Base-by-base conservation (phyloP, 164 flowering plant species). In the Macadamia tetraphylla region DNA sequence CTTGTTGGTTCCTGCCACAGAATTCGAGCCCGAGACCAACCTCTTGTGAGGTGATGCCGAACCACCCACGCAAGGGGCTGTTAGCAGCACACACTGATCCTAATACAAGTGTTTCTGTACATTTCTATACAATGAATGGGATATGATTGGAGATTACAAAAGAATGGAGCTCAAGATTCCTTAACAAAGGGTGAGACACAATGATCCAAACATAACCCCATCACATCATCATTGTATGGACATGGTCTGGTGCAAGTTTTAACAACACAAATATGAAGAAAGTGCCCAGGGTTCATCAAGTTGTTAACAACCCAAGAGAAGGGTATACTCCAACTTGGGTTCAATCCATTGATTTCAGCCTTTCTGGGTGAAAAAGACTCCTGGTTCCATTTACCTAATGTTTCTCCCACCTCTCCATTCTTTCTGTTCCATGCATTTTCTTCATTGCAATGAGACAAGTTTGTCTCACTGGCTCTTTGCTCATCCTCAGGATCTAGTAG, bases 271-370 rank as follows among this genome's bases (percentile, higher is more conserved):
- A 95, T 81, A 72, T 95, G 98, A 72, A 94, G 92, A 74, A 81
- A 92, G 77, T 86, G 74, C 49, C 92, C 99, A 1, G 96, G 97
- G 71, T 87, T 82, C 82, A 83, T 86, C 74, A 95, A 84, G 76
- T 92, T 89, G 78, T 84, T 87, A 5, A 78, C 92, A 48, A 90
- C 85, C 98, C 99, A 95, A 42, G 92, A 79, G 75, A 95, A 90
- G 2, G 99, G 98, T 67, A 92, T 81, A n/a, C 60, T 86, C 96
- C 78, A 86, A 58, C 64, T 82, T 84, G 62, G 97, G 98, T 76
- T 89, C 85, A 69, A 92, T 92, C 6, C 99, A 96, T 73, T 88
- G 48, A 92, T 81, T 75, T 81, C 86, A 29, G 84, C 68, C 65
- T 48, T 66, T 17, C 52, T 60, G n/a, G 77, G 15, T 13, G 65